Percentiles rank a stretch among this genome's conserved stretches.
Evolutionary conservation across 257 asterid species (phyloP).

Genomic region (Nicotiana tabacum): DNA sequence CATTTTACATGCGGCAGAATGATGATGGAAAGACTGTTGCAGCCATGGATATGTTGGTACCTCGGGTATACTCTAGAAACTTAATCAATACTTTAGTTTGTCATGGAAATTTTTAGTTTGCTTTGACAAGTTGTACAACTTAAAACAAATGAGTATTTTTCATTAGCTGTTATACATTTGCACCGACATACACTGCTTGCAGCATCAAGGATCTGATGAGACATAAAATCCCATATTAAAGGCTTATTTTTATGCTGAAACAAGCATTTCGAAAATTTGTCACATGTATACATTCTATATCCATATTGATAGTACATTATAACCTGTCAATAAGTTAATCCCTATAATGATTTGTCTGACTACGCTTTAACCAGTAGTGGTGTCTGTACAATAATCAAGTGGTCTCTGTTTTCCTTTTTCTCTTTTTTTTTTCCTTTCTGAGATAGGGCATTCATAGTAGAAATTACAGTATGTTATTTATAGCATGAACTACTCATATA

Average conservation of each 20-base stretch:
- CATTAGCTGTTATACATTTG: neutral
- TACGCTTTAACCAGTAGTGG: neutral
- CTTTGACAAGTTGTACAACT: neutral
- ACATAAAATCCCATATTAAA: neutral
- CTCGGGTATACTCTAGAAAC: slow-evolving; percentile 56
- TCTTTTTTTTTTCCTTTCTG: neutral
- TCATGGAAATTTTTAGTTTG: neutral
- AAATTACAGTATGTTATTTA: neutral
- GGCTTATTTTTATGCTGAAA: neutral
- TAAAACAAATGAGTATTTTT: neutral
- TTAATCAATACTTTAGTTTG: neutral
- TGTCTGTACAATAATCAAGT: neutral
- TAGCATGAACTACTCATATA: neutral
- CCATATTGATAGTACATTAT: neutral
- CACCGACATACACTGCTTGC: neutral
- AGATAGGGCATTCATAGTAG: neutral
- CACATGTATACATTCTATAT: neutral
- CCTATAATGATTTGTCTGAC: neutral
- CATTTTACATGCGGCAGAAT: slow-evolving; percentile 95
- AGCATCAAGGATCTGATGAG: neutral
- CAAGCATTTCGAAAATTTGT: neutral
- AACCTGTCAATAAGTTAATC: neutral
- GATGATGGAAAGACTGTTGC: slow-evolving; percentile 98
- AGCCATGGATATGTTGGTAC: slow-evolving; percentile 99
- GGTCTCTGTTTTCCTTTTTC: neutral